Conservation (phyloP, 2,329 filamentous ascomycete species). For the Xylariaceae sp. region DNA sequence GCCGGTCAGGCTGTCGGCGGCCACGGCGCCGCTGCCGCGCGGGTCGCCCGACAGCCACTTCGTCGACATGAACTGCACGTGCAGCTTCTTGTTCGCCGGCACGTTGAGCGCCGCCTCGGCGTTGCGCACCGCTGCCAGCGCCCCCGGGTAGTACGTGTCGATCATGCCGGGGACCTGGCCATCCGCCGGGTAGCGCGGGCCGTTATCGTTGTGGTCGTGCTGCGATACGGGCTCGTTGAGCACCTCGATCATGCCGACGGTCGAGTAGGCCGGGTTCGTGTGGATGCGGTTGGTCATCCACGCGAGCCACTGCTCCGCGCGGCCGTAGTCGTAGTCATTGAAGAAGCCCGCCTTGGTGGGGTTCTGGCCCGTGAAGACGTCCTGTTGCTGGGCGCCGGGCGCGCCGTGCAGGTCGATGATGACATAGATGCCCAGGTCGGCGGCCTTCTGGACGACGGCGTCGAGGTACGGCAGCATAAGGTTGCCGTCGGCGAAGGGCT, state of each 20-base stretch:
- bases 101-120: conserved; percentile 54
- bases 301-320: conserved; percentile 59
- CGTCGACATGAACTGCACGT: conserved; percentile 57
- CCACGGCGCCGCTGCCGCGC: conserved; percentile 49
- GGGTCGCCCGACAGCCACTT: conserved; percentile 62
- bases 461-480: conserved; percentile 42
- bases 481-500: conserved; percentile 37
- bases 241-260: conserved; percentile 64
- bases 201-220: conserved; percentile 39
- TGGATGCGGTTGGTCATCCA: conserved; percentile 62
- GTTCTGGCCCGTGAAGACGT: conserved; percentile 36
- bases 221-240: conserved; percentile 61
- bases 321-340: conserved; percentile 60
- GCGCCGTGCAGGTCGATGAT: conserved; percentile 38
- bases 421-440: conserved; percentile 43
- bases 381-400: conserved; percentile 33
- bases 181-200: conserved; percentile 33
- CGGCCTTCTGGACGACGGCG: conserved; percentile 40
- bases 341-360: conserved; percentile 57
- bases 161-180: conserved; percentile 40
- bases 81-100: conserved; percentile 50
- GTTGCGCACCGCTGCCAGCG: conserved; percentile 53
- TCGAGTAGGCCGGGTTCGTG: conserved; percentile 52
- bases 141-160: conserved; percentile 54
- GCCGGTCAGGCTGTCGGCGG: conserved; percentile 50